Evolutionary conservation across 257 asterid species (phyloP).

Genomic region (Linaria vulgaris): DNA sequence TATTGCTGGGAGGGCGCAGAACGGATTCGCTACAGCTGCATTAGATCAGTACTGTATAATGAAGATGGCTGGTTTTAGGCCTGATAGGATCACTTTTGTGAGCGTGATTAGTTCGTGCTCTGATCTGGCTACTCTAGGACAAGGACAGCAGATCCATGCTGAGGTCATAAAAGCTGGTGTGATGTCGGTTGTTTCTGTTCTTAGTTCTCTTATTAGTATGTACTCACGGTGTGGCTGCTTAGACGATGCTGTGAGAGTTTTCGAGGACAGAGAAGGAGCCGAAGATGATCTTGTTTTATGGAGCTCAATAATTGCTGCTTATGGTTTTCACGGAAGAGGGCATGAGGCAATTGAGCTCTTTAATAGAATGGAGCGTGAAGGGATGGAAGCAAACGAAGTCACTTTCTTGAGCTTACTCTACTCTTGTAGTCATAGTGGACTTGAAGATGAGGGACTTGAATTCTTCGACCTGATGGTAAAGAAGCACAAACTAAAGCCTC

Average conservation of each 20-base stretch:
- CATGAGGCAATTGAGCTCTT: constrained; percentile 60
- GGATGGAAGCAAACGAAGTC: constrained; percentile 54
- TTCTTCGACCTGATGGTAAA: constrained; percentile 54
- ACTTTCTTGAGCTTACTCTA: constrained; percentile 84
- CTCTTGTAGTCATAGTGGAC: constrained; percentile 85
- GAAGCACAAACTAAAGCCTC: constrained; percentile 56
- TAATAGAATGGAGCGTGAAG: constrained; percentile 53
- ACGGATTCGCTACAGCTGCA: constrained; percentile 59
- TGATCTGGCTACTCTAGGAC: constrained; percentile 78
- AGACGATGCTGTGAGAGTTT: constrained; percentile 64
- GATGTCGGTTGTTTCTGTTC: constrained; percentile 48
- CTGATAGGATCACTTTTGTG: constrained; percentile 78
- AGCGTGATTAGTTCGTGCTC: constrained; percentile 77
- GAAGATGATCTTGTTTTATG: constrained; percentile 62
- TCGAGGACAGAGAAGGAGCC: constrained; percentile 46
- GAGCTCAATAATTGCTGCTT: constrained; percentile 89
- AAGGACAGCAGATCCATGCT: constrained; percentile 88
- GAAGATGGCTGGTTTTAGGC: constrained; percentile 57
- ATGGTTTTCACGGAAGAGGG: constrained; percentile 90
- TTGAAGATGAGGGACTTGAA: constrained; percentile 72
- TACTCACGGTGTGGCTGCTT: constrained; percentile 87
- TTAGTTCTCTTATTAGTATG: constrained; percentile 80
- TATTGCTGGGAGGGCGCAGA: constrained; percentile 82
- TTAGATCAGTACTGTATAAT: constrained; percentile 57
- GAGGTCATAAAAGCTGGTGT: constrained; percentile 74